Evolutionary conservation across 2,329 filamentous ascomycete genomes (phyloP).

Genomic region (Fusarium sp.): DNA sequence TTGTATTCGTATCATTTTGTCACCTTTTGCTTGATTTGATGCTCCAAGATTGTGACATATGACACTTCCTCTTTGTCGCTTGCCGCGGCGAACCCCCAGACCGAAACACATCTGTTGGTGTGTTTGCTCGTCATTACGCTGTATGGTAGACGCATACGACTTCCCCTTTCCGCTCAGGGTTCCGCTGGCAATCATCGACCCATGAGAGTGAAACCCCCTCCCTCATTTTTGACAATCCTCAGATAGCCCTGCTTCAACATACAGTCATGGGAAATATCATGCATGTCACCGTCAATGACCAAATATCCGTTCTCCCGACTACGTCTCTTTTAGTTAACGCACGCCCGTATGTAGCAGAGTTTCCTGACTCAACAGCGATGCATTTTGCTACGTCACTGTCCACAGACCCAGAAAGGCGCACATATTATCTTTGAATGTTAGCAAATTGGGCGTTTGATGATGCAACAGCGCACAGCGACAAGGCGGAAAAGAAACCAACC

Average conservation of each 20-base stretch:
- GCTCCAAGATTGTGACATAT: conserved; percentile 27
- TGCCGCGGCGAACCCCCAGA: conserved; percentile 32
- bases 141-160: conserved; percentile 25
- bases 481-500: conserved; percentile 26
- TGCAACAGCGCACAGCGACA: conserved; percentile 7
- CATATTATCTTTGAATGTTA: conserved; percentile 6
- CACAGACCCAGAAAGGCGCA: neutral
- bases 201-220: conserved; percentile 17
- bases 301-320: conserved; percentile 29
- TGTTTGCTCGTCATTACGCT: conserved; percentile 21
- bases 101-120: conserved; percentile 30
- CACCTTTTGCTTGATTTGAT: conserved; percentile 26
- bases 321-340: conserved; percentile 15
- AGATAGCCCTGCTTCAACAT: conserved; percentile 27
- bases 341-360: conserved; percentile 21
- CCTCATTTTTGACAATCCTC: conserved; percentile 19
- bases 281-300: conserved; percentile 33
- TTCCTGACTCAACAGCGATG: conserved; percentile 33
- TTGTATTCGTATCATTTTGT: conserved; percentile 5
- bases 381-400: conserved; percentile 19
- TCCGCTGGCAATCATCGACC: conserved; percentile 10
- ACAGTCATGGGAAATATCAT: conserved; percentile 31
- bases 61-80: conserved; percentile 16
- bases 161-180: conserved; percentile 27
- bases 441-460: conserved; percentile 19